phyloP scores from a whole-genome alignment of 441 rosid species.

The Erysimum cheiri region DNA sequence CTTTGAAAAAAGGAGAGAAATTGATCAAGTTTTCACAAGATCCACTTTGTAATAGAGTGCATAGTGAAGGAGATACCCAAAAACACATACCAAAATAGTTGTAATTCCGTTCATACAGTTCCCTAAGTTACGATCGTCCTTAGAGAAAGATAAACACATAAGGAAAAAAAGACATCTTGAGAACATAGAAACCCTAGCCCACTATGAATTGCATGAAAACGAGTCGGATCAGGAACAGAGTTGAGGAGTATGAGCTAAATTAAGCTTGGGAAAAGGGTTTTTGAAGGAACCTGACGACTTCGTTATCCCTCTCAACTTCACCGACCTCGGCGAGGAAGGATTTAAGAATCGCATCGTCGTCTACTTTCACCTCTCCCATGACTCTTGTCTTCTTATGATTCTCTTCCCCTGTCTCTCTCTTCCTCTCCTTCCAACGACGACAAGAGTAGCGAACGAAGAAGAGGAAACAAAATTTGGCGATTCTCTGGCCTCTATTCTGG shows the following conservation, averaged over 20 bases:
- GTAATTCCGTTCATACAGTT: conserved; percentile 1
- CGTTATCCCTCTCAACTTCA: conserved; percentile 91
- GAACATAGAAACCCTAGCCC: conserved; percentile 42
- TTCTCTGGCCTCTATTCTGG: conserved; percentile 29
- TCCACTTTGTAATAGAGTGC: not conserved
- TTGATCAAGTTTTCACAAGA: conserved; percentile 25
- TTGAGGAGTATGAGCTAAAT: conserved; percentile 6
- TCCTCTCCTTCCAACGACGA: conserved; percentile 2
- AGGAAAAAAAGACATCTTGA: not conserved
- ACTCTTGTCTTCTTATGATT: conserved; percentile 25
- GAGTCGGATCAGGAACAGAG: conserved; percentile 26
- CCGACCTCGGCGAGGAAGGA: conserved; percentile 92
- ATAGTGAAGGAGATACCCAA: not conserved
- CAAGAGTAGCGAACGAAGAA: conserved; percentile 27
- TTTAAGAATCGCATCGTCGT: conserved; percentile 81
- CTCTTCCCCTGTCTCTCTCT: not conserved
- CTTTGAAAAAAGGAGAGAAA: not conserved
- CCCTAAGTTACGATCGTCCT: conserved; percentile 11
- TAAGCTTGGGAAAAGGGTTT: conserved; percentile 1
- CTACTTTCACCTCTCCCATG: conserved; percentile 59
- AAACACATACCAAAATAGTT: not conserved
- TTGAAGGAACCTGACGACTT: conserved; percentile 70
- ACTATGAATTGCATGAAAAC: conserved; percentile 3
- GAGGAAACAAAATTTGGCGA: conserved; percentile 15
- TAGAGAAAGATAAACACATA: not conserved